Conservation (phyloP, 2,329 filamentous ascomycete genomes). For the Pseudogymnoascus destructans region DNA sequence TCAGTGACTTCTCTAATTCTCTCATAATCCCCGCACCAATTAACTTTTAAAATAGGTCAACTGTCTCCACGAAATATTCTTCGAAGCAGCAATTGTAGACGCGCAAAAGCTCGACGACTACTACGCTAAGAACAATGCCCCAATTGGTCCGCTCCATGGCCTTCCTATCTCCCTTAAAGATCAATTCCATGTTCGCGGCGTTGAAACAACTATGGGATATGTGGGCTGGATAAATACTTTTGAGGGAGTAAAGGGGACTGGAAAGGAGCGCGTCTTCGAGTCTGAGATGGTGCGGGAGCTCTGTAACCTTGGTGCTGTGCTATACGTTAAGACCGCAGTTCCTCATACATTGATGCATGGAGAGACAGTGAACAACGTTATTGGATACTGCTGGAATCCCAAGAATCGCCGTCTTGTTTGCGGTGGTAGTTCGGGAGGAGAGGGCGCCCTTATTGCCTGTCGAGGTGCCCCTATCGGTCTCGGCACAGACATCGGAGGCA, state of each 20-base stretch:
- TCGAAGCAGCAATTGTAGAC: conserved; percentile 36
- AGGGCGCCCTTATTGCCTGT: conserved; percentile 25
- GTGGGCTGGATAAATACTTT: conserved; percentile 52
- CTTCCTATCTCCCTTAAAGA: conserved; percentile 31
- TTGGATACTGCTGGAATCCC: conserved; percentile 28
- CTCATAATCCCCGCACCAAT: conserved; percentile 17
- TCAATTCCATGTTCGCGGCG: conserved; percentile 26
- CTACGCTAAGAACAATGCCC: conserved; percentile 28
- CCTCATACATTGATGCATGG: conserved; percentile 29
- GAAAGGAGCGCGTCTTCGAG: conserved; percentile 38
- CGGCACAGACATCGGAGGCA: conserved; percentile 26
- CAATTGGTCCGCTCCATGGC: conserved; percentile 33
- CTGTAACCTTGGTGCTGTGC: conserved; percentile 28
- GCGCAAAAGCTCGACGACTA: conserved; percentile 41
- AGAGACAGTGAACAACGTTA: conserved; percentile 34
- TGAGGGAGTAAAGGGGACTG: conserved; percentile 38
- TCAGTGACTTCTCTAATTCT: conserved; percentile 39
- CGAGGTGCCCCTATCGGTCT: conserved; percentile 24
- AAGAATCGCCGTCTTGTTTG: conserved; percentile 22
- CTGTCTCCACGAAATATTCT: conserved; percentile 45
- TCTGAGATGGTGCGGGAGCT: conserved; percentile 33
- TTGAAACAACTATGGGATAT: conserved; percentile 41
- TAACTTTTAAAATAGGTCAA: conserved; percentile 38
- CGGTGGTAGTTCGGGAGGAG: conserved; percentile 25
- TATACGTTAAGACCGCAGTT: conserved; percentile 31